Conservation (phyloP, 345 rosid genomes). For the Noccaea caerulescens region DNA sequence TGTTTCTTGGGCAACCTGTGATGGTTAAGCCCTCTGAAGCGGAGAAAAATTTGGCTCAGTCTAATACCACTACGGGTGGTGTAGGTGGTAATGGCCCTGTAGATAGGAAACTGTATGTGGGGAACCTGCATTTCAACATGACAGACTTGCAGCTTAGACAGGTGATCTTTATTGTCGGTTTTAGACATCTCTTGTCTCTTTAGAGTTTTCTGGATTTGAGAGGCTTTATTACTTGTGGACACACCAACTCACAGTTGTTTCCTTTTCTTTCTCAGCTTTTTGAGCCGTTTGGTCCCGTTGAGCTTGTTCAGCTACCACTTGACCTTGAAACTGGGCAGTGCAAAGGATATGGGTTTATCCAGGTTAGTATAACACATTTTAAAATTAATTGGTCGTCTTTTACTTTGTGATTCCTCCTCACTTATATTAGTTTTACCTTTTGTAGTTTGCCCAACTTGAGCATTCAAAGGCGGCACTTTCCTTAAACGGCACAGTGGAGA, state of each 20-base stretch:
- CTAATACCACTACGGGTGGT: slow-evolving; percentile 58
- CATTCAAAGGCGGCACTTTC: slow-evolving; percentile 88
- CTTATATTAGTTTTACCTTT: slow-evolving; percentile 9
- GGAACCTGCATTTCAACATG: slow-evolving; percentile 93
- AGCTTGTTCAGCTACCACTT: slow-evolving; percentile 92
- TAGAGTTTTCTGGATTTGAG: slow-evolving; percentile 3
- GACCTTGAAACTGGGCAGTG: slow-evolving; percentile 92
- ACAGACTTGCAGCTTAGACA: slow-evolving; percentile 89
- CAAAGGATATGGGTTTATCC: slow-evolving; percentile 97
- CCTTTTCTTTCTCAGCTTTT: slow-evolving; percentile 58
- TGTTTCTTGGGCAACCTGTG: slow-evolving; percentile 89
- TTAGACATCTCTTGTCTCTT: slow-evolving; percentile 13
- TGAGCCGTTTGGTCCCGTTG: slow-evolving; percentile 94
- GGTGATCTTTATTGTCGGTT: slow-evolving; percentile 43
- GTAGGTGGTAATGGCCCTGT: slow-evolving; percentile 65
- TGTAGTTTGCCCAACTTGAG: slow-evolving; percentile 89
- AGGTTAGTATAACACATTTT: slow-evolving; percentile 54
- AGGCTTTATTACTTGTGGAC: slow-evolving; percentile 6
- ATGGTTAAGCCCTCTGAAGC: slow-evolving; percentile 99
- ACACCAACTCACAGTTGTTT: slow-evolving; percentile 1
- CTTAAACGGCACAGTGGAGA: slow-evolving; percentile 89
- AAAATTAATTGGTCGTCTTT: slow-evolving; percentile 23
- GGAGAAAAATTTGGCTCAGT: slow-evolving; percentile 91
- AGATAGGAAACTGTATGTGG: slow-evolving; percentile 92
- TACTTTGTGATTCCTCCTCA: slow-evolving; percentile 4